Percentiles rank a stretch among this genome's conserved stretches.
phyloP scores from a whole-genome alignment of 2,329 filamentous ascomycete species.

The Fusarium heterosporum region DNA sequence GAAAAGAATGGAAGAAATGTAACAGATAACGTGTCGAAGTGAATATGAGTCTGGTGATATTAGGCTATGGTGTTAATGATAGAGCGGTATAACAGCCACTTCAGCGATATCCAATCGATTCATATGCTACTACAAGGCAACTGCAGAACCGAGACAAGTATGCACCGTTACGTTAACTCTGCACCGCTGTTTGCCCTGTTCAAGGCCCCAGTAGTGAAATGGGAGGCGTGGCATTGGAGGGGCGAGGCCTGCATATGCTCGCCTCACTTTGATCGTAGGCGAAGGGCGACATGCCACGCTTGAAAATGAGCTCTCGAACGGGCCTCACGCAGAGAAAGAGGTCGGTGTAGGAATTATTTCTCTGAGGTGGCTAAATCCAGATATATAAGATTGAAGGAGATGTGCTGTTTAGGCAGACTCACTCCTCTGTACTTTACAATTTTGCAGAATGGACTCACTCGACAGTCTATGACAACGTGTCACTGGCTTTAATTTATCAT shows the following conservation, averaged over 20 bases:
- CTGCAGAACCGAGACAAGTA: not conserved
- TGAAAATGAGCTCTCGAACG: conserved; percentile 18
- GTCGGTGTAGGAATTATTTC: not conserved
- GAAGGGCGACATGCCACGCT: conserved; percentile 29
- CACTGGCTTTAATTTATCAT: not conserved
- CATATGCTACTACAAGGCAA: conserved; percentile 4
- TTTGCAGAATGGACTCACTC: not conserved
- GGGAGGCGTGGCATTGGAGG: conserved; percentile 26
- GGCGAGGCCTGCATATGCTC: conserved; percentile 35
- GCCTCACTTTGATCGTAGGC: conserved; percentile 37
- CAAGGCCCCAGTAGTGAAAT: conserved; percentile 9
- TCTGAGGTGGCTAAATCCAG: conserved; percentile 1
- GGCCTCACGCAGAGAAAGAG: conserved; percentile 21
- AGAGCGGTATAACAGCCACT: conserved; percentile 7
- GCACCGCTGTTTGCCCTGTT: conserved; percentile 16
- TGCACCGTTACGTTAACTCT: conserved; percentile 25
- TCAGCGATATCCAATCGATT: conserved; percentile 10
- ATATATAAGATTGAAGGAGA: conserved; percentile 26
- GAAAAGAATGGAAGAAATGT: conserved; percentile 41
- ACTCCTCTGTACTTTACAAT: not conserved
- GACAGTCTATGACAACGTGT: not conserved
- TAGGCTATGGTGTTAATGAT: not conserved
- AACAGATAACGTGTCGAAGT: conserved; percentile 7
- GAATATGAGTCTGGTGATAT: not conserved
- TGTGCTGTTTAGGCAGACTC: conserved; percentile 6